Conservation (phyloP, 2,329 filamentous ascomycete genomes). For the Penicillium sp. region DNA sequence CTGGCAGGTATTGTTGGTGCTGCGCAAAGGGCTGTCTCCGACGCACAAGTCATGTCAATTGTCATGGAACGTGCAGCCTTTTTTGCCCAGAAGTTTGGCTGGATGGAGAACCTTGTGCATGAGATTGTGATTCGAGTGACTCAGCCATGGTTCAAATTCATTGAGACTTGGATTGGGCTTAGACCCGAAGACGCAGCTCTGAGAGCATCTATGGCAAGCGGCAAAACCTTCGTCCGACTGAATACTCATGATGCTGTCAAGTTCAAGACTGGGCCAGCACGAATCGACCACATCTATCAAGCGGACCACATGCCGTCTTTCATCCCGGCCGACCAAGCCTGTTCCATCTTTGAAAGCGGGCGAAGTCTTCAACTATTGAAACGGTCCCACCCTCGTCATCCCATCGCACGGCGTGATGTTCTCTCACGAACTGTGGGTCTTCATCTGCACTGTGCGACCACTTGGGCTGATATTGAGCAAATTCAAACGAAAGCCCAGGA, state of each 20-base stretch:
- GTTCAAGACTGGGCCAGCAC: constrained; percentile 59
- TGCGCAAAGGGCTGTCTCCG: constrained; percentile 51
- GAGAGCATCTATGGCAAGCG: constrained; percentile 48
- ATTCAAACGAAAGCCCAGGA: constrained; percentile 60
- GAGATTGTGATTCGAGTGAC: constrained; percentile 65
- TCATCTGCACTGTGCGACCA: constrained; percentile 64
- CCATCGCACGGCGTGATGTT: constrained; percentile 57
- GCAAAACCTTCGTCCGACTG: constrained; percentile 61
- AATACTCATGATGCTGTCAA: constrained; percentile 58
- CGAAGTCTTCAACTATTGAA: constrained; percentile 71
- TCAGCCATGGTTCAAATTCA: constrained; percentile 64
- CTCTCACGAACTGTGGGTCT: constrained; percentile 54
- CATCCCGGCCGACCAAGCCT: constrained; percentile 66
- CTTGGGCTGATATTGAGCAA: constrained; percentile 65
- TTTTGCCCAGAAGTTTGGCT: constrained; percentile 61
- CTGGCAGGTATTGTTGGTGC: constrained; percentile 39
- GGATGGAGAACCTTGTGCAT: constrained; percentile 63
- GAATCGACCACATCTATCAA: constrained; percentile 56
- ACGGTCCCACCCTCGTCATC: constrained; percentile 68
- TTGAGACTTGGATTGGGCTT: constrained; percentile 74
- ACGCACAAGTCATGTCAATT: constrained; percentile 61
- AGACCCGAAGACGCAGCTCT: constrained; percentile 56
- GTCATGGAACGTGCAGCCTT: constrained; percentile 62
- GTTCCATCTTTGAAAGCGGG: constrained; percentile 74
- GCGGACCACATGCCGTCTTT: constrained; percentile 66